Percentiles rank a stretch among this genome's conserved stretches.
Evolutionary conservation across 495 filamentous ascomycete genomes (phyloP).

Genomic region (Thermothielavioides terrestris): DNA sequence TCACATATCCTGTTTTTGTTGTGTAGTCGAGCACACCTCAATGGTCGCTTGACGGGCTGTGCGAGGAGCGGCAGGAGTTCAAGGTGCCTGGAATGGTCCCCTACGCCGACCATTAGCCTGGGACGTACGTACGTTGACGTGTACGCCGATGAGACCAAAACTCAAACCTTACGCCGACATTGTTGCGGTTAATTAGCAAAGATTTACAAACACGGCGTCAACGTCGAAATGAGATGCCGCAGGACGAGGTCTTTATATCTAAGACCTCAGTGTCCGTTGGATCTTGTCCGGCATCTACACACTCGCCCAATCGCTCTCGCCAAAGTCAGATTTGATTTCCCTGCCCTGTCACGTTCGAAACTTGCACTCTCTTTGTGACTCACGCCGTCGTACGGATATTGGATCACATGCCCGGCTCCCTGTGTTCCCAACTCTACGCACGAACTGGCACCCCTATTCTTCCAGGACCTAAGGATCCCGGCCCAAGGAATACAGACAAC

Average conservation of each 20-base stretch:
- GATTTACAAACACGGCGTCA: slow-evolving; percentile 1
- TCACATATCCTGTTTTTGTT: background rate
- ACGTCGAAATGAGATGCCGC: slow-evolving; percentile 7
- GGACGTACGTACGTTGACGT: slow-evolving; percentile 17
- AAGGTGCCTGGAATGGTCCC: slow-evolving; percentile 11
- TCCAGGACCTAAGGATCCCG: background rate
- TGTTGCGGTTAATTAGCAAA: slow-evolving; percentile 9
- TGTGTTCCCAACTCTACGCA: slow-evolving; percentile 6
- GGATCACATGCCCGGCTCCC: background rate
- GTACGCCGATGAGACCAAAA: slow-evolving; percentile 10
- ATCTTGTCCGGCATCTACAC: slow-evolving; percentile 7
- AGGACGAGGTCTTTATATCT: slow-evolving; percentile 7
- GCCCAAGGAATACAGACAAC: slow-evolving; percentile 11
- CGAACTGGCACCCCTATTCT: background rate
- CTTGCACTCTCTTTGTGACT: slow-evolving; percentile 1
- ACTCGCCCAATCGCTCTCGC: background rate
- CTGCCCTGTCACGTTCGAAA: background rate
- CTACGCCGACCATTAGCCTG: slow-evolving; percentile 5
- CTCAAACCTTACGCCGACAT: slow-evolving; percentile 12
- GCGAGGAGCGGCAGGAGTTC: slow-evolving; percentile 4
- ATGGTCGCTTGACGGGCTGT: slow-evolving; percentile 10
- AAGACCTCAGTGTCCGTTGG: slow-evolving; percentile 12
- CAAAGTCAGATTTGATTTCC: background rate
- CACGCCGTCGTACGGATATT: background rate
- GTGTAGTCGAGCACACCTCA: slow-evolving; percentile 5